Conservation (phyloP, 1,284 basidiomycete species). For the Boletellus deceptivus region DNA sequence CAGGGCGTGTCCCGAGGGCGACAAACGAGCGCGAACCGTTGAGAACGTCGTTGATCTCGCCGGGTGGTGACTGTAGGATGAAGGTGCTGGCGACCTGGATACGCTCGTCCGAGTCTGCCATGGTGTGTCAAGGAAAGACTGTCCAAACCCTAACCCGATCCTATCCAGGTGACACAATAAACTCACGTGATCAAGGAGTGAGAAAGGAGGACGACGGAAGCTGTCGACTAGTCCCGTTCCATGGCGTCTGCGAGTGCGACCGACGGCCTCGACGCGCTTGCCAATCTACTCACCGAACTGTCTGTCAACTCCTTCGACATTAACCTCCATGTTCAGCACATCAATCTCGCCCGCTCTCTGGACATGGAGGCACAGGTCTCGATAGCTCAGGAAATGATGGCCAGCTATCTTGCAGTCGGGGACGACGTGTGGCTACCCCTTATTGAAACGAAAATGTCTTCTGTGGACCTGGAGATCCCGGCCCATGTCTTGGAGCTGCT, state of each 20-base stretch:
- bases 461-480: conserved; percentile 45
- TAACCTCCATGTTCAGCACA: conserved; percentile 60
- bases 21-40: conserved; percentile 54
- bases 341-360: conserved; percentile 53
- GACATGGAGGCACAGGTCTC: conserved; percentile 56
- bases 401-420: conserved; percentile 58
- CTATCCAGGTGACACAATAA: neutral
- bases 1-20: neutral
- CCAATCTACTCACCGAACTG: conserved; percentile 54
- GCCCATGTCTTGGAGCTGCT: conserved; percentile 58
- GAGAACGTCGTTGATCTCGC: conserved; percentile 93
- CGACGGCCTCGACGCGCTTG: conserved; percentile 56
- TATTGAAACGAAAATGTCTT: conserved; percentile 51
- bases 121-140: conserved; percentile 21
- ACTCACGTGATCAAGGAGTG: no score
- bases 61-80: conserved; percentile 87
- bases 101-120: conserved; percentile 57
- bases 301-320: conserved; percentile 60
- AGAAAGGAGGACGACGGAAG: no score
- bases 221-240: neutral
- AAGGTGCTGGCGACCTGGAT: conserved; percentile 74
- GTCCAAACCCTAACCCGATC: conserved; percentile 27
- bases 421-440: conserved; percentile 68
- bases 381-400: conserved; percentile 66
- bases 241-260: conserved; percentile 37